Evolutionary conservation across 345 rosid genomes (phyloP), one percentile per base, ranked within the genome.

Genomic region (Atalantia buxifolia): DNA sequence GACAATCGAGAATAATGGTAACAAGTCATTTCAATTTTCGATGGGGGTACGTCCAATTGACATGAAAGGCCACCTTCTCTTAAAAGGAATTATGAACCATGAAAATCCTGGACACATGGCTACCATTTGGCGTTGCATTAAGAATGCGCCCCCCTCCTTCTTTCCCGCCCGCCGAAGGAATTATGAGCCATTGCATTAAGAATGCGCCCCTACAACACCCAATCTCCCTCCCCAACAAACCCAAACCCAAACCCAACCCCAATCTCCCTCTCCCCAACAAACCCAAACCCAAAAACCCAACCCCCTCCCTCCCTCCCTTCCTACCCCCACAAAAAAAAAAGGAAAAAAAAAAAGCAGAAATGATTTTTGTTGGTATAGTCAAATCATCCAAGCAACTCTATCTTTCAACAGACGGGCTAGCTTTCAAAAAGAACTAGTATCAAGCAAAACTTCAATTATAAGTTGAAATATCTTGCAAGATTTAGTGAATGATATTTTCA

Each of bases 21-120:
- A 66, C 24, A 21, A 56, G 75, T 73, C 71, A 35, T 69, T 62
- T 81, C 77, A 63, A 69, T 27, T 60, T 62, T 81, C 77, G 57
- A 65, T 27, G 30, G 75, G 73, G 84, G 81, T 62, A 76, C 71
- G 76, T 50, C 82, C 84, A 50, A 6, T 61, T 77, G 81, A 55
- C 24, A 38, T 59, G 87, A 80, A 71, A 78, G 76, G 69, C 73
- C 42, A 78, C 63, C 72, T 65, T 9, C 42, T 38, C 42, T 38
- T 8, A 2, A 38, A 38, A 38, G 65, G 57, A 18, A 48, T 33
- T 18, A 2, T 27, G 62, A 33, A 62, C 30, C 57, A 40, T 69
- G 21, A 30, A 64, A 70, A 56, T 18, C 33, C 1, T 19, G 25
- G 3, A 27, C n/a, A 31, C 24, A 18, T 57, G 71, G 25, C 74